Evolutionary conservation across 164 flowering plant genomes (phyloP).

Genomic region (Piper longum): DNA sequence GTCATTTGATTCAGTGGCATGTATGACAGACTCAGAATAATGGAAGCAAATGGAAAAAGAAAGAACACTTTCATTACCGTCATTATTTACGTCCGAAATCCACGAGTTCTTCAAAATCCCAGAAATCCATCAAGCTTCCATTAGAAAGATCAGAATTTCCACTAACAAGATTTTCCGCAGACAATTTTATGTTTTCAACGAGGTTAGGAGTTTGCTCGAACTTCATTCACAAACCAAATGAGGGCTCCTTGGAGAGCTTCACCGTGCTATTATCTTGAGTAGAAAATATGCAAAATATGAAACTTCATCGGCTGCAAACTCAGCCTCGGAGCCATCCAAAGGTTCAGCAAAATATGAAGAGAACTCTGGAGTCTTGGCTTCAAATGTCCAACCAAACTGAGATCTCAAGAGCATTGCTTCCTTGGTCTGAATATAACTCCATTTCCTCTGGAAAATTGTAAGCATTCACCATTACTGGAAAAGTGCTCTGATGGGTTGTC

Average conservation of each 20-base stretch:
- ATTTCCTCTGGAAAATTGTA: constrained; percentile 11
- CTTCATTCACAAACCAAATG: constrained; percentile 63
- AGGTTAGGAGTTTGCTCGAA: constrained; percentile 51
- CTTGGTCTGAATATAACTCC: constrained; percentile 58
- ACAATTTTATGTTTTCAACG: constrained; percentile 53
- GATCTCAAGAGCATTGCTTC: constrained; percentile 62
- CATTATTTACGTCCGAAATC: background rate
- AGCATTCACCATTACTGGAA: constrained; percentile 13
- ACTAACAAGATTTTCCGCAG: constrained; percentile 46
- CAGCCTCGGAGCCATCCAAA: constrained; percentile 31
- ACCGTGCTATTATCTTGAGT: constrained; percentile 20
- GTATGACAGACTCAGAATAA: too few species aligned
- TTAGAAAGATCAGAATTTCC: constrained; percentile 50
- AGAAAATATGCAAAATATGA: constrained; percentile 21
- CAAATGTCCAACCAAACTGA: constrained; percentile 60
- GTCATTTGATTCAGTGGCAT: background rate
- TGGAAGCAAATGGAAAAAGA: too few species aligned
- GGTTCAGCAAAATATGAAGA: constrained; percentile 38
- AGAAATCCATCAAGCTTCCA: constrained; percentile 46
- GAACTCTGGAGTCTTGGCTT: constrained; percentile 51
- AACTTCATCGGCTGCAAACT: constrained; percentile 30
- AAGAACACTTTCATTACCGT: background rate
- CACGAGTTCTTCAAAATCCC: constrained; percentile 62
- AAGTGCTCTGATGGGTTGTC: constrained; percentile 16
- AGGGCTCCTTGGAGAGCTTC: constrained; percentile 48